Evolutionary conservation across 2,329 filamentous ascomycete species (phyloP).

Genomic region (Diaporthe longicolla): DNA sequence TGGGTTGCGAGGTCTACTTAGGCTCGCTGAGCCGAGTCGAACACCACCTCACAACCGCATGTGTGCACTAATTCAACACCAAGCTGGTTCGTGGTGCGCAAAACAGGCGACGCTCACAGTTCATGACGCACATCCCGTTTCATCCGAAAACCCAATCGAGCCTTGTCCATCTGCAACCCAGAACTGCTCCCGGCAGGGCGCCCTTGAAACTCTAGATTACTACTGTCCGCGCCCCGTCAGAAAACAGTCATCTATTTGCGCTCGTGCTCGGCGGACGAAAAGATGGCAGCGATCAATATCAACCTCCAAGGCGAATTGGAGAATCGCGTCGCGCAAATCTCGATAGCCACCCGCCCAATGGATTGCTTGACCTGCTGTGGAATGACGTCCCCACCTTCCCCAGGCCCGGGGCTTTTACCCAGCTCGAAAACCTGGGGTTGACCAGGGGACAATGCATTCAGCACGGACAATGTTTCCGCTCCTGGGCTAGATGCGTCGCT

Average conservation of each 20-base stretch:
- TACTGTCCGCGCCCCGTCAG: not conserved
- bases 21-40: slow-evolving; percentile 14
- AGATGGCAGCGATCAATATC: not conserved
- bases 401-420: not conserved
- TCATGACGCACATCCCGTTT: slow-evolving; percentile 32
- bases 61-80: not conserved
- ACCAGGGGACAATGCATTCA: not conserved
- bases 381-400: slow-evolving; percentile 27
- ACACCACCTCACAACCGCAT: not conserved
- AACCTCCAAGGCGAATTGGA: too few relatives aligned
- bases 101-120: not conserved
- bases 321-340: not conserved
- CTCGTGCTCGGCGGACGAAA: not conserved
- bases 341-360: slow-evolving; percentile 1
- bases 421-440: slow-evolving; percentile 14
- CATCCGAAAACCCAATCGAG: slow-evolving; percentile 32
- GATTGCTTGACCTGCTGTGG: not conserved
- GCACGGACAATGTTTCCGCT: slow-evolving; percentile 27
- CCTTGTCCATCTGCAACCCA: slow-evolving; percentile 11
- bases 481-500: slow-evolving; percentile 4
- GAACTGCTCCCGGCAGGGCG: too few relatives aligned
- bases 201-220: slow-evolving; percentile 11
- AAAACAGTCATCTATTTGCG: not conserved
- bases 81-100: not conserved
- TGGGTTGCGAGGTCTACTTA: slow-evolving; percentile 5